Evolutionary conservation across 2,329 filamentous ascomycete genomes (phyloP), one percentile per base, ranked within the genome.

Genomic region (Calycina marina): DNA sequence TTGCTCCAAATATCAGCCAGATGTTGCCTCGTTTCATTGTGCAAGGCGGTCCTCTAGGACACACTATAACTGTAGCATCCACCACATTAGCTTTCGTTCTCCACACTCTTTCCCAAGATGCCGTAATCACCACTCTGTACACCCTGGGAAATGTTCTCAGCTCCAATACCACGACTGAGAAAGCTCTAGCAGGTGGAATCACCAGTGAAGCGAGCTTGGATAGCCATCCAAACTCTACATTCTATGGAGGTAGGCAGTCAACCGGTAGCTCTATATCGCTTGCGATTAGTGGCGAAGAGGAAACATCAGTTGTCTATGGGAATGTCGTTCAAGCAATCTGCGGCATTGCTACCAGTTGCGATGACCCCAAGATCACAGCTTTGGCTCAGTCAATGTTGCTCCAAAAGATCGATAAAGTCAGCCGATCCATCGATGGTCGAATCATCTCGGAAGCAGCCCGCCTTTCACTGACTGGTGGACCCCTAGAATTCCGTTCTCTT

Each of bases 251-350:
- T 31, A 61, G 67, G 29, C 67, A 73, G 40, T 67, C 75, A 36
- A 72, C 69, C 3, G 81, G 77, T 18, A 92, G 83, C 51, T 69
- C 78, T 24, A 80, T 93, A 34, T 93, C 88, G 2, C 57, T 98
- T 15, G 68, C 76, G 15, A 63, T 78, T 22, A 72, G 67, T 39
- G 76, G 75, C 13, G 80, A 90, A 28, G 83, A 92, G 47, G 86
- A 93, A 40, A 77, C 73, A 2, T 72, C 75, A 4, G 60, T 73
- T 17, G 76, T 85, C 0, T 85, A 92, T 51, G 72, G 75, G 20
- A 92, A 88, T 40, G 79, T 96, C n/a, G 75, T 96, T n/a, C 77
- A 92, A 50, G 84, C 88, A 0, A 88, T 98, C 39, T 88, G 92
- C 36, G 77, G 76, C n/a, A 83, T 98, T 51, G 84, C 90, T 1